These are phyloP conservation scores for Canna indica DNA, from an alignment of 176 grass and related monocot species.

Conservation along the genomic window DNA sequence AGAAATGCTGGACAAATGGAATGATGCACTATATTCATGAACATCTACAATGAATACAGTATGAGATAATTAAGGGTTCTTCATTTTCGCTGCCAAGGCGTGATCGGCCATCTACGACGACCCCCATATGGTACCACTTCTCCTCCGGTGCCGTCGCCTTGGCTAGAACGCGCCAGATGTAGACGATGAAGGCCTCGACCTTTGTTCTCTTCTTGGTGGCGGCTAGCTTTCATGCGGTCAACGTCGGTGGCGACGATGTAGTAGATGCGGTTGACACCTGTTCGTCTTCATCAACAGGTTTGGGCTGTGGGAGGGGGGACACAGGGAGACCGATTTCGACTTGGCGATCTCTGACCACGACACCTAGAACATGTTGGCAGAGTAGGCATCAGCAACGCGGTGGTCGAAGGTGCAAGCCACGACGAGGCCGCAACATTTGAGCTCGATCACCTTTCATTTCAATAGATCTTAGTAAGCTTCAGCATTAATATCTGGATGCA, in stretches of 20 bases:
- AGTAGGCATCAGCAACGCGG: slow-evolving; percentile 71
- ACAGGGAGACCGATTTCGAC: too few species aligned
- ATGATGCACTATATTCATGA: too few species aligned
- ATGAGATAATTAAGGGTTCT: too few species aligned
- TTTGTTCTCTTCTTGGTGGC: slow-evolving; percentile 16
- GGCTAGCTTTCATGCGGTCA: slow-evolving; percentile 17
- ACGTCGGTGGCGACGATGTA: slow-evolving; percentile 32
- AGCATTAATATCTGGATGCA: slow-evolving; percentile 26
- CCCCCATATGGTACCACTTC: slow-evolving; percentile 47
- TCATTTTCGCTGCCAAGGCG: slow-evolving; percentile 35
- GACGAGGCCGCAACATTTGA: slow-evolving; percentile 43
- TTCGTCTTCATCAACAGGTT: background rate
- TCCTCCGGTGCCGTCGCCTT: slow-evolving; percentile 10
- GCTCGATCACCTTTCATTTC: slow-evolving; percentile 45
- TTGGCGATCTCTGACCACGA: slow-evolving; percentile 40
- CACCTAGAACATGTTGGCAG: slow-evolving; percentile 67
- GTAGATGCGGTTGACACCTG: slow-evolving; percentile 48
- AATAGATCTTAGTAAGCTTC: too few species aligned
- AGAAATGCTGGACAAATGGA: too few species aligned
- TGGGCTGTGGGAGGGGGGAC: slow-evolving; percentile 21
- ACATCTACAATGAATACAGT: too few species aligned
- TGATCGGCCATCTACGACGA: slow-evolving; percentile 47
- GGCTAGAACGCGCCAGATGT: too few species aligned
- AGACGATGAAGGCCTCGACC: too few species aligned
- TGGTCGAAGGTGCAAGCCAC: too few species aligned